Evolutionary conservation across 805 yeast species (phyloP), one percentile per base, ranked within the genome.

Genomic region (Wickerhamomyces strasburgensis): DNA sequence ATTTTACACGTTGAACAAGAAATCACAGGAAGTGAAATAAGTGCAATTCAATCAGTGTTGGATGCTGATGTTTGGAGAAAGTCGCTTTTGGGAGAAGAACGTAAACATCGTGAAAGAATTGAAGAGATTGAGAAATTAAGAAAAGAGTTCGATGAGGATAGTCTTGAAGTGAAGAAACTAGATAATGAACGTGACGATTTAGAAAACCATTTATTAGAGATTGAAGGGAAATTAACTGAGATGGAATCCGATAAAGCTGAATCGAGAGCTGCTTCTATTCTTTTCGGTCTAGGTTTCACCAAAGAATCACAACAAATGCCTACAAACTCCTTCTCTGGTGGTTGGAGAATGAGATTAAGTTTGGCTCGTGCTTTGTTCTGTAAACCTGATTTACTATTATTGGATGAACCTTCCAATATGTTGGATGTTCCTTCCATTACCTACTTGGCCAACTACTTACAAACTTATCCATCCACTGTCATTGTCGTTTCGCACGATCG

Each of bases 291-390:
- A 44, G 99, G 99, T 39, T 93, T 93, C 70, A 80, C 95, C 32
- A 75, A 77, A 45, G 95, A 84, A 52, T 75, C 96, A 5, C 98
- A 93, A 61, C 65, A 69, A 32, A 70, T 71, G 46, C 80, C 96
- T 23, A 88, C 98, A 5, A 90, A 87, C 48, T 74, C 88, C 19
- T 93, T 93, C 61, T 88, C 97, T 36, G 99, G 99, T 76, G 99
- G 99, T 79, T 93, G 98, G 98, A 83, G 98, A 75, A 93, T 93
- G 98, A 84, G 98, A 70, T 73, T 93, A 47, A 85, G 97, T n/a
- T 73, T 93, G 43, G 98, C 98, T 4, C 79, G 98, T 65, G 98
- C 98, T 0, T 73, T 93, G 58, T 93, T 93, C 73, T 90, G 97
- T 73, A 82, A 87, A 58, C 98, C 98, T 1, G 98, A 93, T 61